phyloP scores from a whole-genome alignment of 2,329 filamentous ascomycete genomes.

The Endoconidiophora polonica region DNA sequence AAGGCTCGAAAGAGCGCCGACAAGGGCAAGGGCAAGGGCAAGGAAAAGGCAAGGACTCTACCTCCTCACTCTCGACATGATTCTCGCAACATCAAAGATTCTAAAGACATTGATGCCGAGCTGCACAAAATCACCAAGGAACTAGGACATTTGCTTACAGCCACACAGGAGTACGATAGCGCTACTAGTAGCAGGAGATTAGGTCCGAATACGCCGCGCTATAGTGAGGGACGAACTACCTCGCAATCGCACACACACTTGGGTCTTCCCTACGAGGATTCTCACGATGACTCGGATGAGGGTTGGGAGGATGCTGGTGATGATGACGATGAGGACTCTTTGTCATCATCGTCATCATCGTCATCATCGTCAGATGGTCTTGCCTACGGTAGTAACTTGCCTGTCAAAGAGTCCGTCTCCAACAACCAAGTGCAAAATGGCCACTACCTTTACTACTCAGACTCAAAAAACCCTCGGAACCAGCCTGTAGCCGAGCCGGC shows the following conservation, averaged over 20 bases:
- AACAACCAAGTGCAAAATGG: neutral
- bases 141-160: constrained; percentile 8
- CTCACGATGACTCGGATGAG: constrained; percentile 1
- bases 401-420: neutral
- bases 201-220: neutral
- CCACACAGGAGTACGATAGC: constrained; percentile 8
- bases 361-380: constrained; percentile 10
- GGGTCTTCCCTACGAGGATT: constrained; percentile 5
- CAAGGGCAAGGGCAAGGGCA: constrained; percentile 2
- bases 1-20: neutral
- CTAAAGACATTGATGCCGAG: neutral
- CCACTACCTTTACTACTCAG: neutral
- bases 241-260: neutral
- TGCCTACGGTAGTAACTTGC: constrained; percentile 1
- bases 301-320: constrained; percentile 10
- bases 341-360: constrained; percentile 1
- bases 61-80: neutral
- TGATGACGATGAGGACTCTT: constrained; percentile 1
- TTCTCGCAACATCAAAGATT: neutral
- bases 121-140: neutral
- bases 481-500: neutral
- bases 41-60: constrained; percentile 2
- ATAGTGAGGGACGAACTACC: neutral
- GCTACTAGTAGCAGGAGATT: neutral
- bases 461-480: constrained; percentile 4